Percentiles rank a stretch among this genome's conserved stretches.
Evolutionary conservation across 2,329 filamentous ascomycete genomes (phyloP).

Genomic region (Albifimbria verrucaria): DNA sequence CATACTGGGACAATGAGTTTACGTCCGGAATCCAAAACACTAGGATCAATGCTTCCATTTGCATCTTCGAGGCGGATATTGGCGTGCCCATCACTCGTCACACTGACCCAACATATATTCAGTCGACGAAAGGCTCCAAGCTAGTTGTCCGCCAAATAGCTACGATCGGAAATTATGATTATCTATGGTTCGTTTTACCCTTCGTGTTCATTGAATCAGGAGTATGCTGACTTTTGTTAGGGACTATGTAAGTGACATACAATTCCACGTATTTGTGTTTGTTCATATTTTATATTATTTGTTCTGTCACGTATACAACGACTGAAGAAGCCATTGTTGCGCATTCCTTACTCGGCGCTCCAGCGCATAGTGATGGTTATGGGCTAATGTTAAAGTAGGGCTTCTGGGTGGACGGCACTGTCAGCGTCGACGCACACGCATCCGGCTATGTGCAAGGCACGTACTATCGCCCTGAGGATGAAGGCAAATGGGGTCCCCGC

Average conservation of each 20-base stretch:
- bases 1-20: constrained; percentile 8
- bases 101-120: constrained; percentile 35
- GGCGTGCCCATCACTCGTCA: constrained; percentile 26
- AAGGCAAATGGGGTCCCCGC: constrained; percentile 29
- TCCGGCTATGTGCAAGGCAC: constrained; percentile 6
- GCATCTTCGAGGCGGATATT: constrained; percentile 10
- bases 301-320: neutral
- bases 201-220: neutral
- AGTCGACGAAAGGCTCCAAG: constrained; percentile 43
- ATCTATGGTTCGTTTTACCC: constrained; percentile 34
- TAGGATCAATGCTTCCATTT: constrained; percentile 6
- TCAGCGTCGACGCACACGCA: neutral
- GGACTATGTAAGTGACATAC: neutral
- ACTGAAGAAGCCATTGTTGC: neutral
- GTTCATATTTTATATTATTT: neutral
- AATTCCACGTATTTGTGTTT: neutral
- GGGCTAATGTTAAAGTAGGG: neutral
- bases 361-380: neutral
- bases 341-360: neutral
- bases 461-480: constrained; percentile 26
- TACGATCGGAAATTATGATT: constrained; percentile 55
- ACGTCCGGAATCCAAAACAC: constrained; percentile 1
- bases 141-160: constrained; percentile 44
- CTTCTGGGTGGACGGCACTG: neutral
- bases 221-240: neutral